Base-by-base conservation (phyloP, 2,329 filamentous ascomycete genomes). In the Pseudogymnoascus sp. region DNA sequence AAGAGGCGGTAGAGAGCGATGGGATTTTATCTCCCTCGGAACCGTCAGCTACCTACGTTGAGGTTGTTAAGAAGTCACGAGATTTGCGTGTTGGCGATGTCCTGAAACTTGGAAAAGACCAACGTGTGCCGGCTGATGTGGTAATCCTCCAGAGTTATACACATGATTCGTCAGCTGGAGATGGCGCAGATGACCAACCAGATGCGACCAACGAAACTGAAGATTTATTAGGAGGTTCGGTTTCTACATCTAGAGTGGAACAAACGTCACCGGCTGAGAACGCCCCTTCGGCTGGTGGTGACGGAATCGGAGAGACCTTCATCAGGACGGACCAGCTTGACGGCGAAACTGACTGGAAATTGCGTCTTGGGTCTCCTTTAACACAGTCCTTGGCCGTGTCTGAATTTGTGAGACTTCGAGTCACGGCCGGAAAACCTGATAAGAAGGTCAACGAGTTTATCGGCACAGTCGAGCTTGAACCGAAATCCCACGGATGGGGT, bases 331-430 rank as follows among this genome's bases (percentile, higher is more conserved):
- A 99, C 75, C 95, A 99, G 73, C 82, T 99, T 8, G 95, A 99
- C 71, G 95, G 95, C 69, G 95, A 99, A 77, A 99, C 95, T 0
- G 95, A 99, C 72, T 99, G 95, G 96, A 99, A 99, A 77, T 79
- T 99, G 63, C 88, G 96, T 31, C 76, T 97, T 37, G 92, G 95
- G 1, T 95, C 92, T 11, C 86, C 90, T 0, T 76, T 97, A 25
- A 93, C 93, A 0, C 95, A 99, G 72, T 83, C 80, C n/a, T 78
- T 99, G 18, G 77, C 86, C 0, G 77, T 87, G 1, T 84, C 85
- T 53, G 90, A 96, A 68, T 87, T 96, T 66, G 81, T 86, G 61
- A 81, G 85, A 16, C 77, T 88, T 36, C 81, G 82, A 25, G 84
- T 99, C 59, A 90, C 88, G 2, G 95, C 91, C 36, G 91, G 93